These are phyloP conservation scores for Pseudogymnoascus sp. DNA, from an alignment of 2,329 filamentous ascomycete genomes.

Conservation along the genomic window DNA sequence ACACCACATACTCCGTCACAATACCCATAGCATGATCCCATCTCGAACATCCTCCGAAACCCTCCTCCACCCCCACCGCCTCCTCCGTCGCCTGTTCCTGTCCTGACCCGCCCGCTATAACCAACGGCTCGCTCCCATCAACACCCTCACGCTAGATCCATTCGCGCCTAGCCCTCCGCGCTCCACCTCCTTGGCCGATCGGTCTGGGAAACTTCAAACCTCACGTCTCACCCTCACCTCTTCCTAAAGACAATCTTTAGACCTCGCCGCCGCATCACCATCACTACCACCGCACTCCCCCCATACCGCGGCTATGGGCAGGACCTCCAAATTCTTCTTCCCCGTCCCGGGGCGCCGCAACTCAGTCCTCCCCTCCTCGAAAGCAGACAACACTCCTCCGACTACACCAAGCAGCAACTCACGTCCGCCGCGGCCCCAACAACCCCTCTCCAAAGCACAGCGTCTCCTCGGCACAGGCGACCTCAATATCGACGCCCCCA, in stretches of 20 bases:
- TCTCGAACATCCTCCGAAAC: background rate
- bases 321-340: slow-evolving; percentile 31
- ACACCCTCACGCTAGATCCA: background rate
- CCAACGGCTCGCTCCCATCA: background rate
- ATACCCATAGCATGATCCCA: background rate
- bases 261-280: background rate
- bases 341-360: slow-evolving; percentile 26
- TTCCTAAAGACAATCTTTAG: background rate
- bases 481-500: slow-evolving; percentile 39
- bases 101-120: no score
- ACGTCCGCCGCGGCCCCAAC: slow-evolving; percentile 7
- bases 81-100: background rate
- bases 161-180: background rate
- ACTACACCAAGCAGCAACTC: background rate
- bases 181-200: background rate
- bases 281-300: background rate
- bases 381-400: background rate
- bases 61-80: background rate
- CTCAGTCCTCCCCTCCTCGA: background rate
- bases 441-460: slow-evolving; percentile 27
- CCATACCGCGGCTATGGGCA: slow-evolving; percentile 23
- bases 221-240: background rate
- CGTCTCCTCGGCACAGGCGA: slow-evolving; percentile 29
- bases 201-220: background rate
- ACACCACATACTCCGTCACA: background rate